Conservation (phyloP, 495 filamentous ascomycete species). For the Lasiosphaeriaceae sp. region DNA sequence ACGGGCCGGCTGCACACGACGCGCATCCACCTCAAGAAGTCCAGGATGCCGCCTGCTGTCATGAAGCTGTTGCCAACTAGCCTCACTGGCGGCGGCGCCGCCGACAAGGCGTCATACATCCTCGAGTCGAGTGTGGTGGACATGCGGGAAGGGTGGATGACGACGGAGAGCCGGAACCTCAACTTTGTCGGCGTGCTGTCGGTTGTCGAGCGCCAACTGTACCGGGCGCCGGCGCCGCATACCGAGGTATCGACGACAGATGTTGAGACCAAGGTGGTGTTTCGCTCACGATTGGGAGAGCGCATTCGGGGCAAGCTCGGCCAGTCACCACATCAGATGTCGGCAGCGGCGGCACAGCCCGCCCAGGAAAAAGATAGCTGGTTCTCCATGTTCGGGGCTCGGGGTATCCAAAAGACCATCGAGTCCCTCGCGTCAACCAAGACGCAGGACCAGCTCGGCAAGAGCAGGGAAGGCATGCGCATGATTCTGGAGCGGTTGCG, state of each 20-base stretch:
- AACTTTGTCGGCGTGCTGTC: constrained; percentile 90
- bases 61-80: constrained; percentile 74
- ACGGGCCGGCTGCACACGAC: constrained; percentile 83
- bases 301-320: constrained; percentile 54
- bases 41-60: constrained; percentile 78
- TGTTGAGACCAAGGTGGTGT: constrained; percentile 79
- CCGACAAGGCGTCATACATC: constrained; percentile 79
- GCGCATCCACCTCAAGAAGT: constrained; percentile 90
- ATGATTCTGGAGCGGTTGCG: constrained; percentile 85
- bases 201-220: constrained; percentile 84
- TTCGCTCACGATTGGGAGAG: constrained; percentile 76
- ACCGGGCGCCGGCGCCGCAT: constrained; percentile 45
- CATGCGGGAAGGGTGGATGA: constrained; percentile 83
- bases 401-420: constrained; percentile 80
- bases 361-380: constrained; percentile 28
- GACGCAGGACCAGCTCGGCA: constrained; percentile 76
- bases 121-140: constrained; percentile 89
- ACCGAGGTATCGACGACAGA: constrained; percentile 54
- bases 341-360: constrained; percentile 7
- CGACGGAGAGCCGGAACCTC: constrained; percentile 76
- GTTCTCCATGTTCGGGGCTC: constrained; percentile 63
- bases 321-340: constrained; percentile 16
- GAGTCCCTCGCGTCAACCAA: constrained; percentile 82
- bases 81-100: constrained; percentile 66
- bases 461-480: constrained; percentile 92